phyloP scores from a whole-genome alignment of 2,329 filamentous ascomycete species.

The Mariannaea elegans region DNA sequence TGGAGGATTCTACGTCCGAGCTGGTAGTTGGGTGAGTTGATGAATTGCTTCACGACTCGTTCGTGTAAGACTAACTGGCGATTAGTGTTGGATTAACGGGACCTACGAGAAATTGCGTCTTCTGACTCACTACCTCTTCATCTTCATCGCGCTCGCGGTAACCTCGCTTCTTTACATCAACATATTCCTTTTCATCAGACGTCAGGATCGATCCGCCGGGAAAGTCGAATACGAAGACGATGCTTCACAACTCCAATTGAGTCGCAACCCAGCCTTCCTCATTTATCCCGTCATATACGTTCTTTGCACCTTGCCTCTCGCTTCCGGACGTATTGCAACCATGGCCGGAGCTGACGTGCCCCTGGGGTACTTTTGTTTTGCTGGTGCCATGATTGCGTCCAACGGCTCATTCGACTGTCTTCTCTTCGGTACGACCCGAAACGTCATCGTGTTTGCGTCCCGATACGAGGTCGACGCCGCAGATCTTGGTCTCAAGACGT shows the following conservation, averaged over 20 bases:
- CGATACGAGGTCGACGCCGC: conserved; percentile 48
- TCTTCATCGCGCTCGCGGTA: conserved; percentile 55
- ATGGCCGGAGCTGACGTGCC: conserved; percentile 65
- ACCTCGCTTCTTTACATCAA: conserved; percentile 52
- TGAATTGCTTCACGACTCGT: not conserved
- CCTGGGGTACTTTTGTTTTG: conserved; percentile 65
- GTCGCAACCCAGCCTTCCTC: conserved; percentile 64
- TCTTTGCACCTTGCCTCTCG: conserved; percentile 73
- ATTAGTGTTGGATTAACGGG: conserved; percentile 70
- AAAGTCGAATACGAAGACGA: conserved; percentile 22
- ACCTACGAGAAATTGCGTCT: conserved; percentile 64
- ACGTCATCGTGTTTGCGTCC: conserved; percentile 60
- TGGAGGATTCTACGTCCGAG: conserved; percentile 68
- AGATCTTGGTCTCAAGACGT: conserved; percentile 61
- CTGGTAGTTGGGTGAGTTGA: conserved; percentile 66
- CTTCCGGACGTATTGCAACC: conserved; percentile 68
- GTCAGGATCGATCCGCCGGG: conserved; percentile 27
- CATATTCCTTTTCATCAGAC: conserved; percentile 52
- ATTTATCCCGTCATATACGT: conserved; percentile 76
- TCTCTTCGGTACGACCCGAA: conserved; percentile 61
- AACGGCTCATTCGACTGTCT: conserved; percentile 65
- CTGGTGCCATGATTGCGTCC: conserved; percentile 65
- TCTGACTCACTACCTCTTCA: conserved; percentile 71
- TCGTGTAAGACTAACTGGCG: conserved; percentile 17
- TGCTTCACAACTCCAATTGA: conserved; percentile 27